Conservation (phyloP, 345 rosid genomes). For the Camelina hispida region DNA sequence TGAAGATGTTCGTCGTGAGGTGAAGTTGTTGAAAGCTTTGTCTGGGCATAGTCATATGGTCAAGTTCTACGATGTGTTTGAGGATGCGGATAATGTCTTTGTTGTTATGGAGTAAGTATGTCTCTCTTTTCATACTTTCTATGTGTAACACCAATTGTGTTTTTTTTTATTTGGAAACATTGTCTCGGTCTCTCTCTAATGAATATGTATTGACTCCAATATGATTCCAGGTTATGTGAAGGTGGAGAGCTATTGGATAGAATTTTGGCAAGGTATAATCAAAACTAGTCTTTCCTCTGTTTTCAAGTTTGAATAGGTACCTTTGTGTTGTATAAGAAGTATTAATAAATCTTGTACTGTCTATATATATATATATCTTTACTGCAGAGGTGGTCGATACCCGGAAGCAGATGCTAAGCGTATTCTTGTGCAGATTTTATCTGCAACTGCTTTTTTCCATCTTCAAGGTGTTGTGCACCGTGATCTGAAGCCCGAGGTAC, state of each 20-base stretch:
- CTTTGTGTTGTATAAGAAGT: neutral
- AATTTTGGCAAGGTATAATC: constrained; percentile 76
- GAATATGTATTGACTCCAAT: neutral
- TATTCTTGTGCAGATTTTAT: constrained; percentile 76
- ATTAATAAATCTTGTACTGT: constrained; percentile 8
- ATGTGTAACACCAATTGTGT: neutral
- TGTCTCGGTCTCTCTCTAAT: neutral
- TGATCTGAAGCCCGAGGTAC: constrained; percentile 96
- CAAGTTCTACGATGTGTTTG: constrained; percentile 84
- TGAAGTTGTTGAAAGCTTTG: constrained; percentile 79
- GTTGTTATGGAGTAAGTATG: constrained; percentile 91
- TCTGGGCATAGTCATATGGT: constrained; percentile 83
- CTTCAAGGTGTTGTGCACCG: constrained; percentile 98
- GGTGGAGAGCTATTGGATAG: constrained; percentile 96
- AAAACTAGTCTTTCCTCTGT: constrained; percentile 1
- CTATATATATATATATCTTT: constrained; percentile 26
- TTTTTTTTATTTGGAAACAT: neutral
- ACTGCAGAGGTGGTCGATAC: constrained; percentile 90
- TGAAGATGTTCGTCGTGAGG: constrained; percentile 97
- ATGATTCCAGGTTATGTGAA: constrained; percentile 77
- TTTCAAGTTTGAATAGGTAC: neutral
- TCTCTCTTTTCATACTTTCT: constrained; percentile 2
- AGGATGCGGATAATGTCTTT: constrained; percentile 78
- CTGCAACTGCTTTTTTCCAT: constrained; percentile 89
- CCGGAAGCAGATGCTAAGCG: constrained; percentile 86